These are phyloP conservation scores for Afroboletus lepidellus DNA, from an alignment of 1,284 basidiomycete genomes.

Conservation along the genomic window DNA sequence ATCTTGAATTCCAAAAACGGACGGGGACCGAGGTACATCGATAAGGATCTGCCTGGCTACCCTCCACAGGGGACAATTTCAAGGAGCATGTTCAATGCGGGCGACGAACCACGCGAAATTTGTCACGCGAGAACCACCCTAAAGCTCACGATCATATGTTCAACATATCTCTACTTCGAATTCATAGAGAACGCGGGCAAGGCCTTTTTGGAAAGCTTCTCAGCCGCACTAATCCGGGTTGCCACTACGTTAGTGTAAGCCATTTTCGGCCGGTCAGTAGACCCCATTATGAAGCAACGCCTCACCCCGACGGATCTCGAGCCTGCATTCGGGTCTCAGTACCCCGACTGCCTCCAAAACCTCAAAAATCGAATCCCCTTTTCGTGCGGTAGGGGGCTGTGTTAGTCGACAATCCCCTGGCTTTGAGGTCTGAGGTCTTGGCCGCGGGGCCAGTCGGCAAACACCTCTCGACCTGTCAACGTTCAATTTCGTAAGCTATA, in stretches of 20 bases:
- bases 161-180: conserved; percentile 14
- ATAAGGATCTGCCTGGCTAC: conserved; percentile 24
- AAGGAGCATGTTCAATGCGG: conserved; percentile 7
- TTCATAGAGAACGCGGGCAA: conserved; percentile 8
- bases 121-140: conserved; percentile 18
- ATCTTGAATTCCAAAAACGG: conserved; percentile 15
- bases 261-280: conserved; percentile 21
- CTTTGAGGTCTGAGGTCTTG: conserved; percentile 1
- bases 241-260: conserved; percentile 25
- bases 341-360: conserved; percentile 18
- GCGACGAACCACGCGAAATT: conserved; percentile 16
- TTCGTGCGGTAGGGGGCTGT: conserved; percentile 12
- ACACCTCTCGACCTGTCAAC: conserved; percentile 9
- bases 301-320: conserved; percentile 23
- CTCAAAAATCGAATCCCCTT: conserved; percentile 21
- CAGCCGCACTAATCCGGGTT: conserved; percentile 25
- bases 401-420: conserved; percentile 9
- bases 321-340: conserved; percentile 24
- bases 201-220: conserved; percentile 18
- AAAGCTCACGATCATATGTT: conserved; percentile 24
- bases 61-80: conserved; percentile 14
- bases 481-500: conserved; percentile 17
- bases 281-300: conserved; percentile 11
- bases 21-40: conserved; percentile 27
- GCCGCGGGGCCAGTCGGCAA: conserved; percentile 8